Evolutionary conservation across 1,139 yeast genomes (phyloP), one percentile per base, ranked within the genome.

Genomic region (Casaregolazyma suthepensis): DNA sequence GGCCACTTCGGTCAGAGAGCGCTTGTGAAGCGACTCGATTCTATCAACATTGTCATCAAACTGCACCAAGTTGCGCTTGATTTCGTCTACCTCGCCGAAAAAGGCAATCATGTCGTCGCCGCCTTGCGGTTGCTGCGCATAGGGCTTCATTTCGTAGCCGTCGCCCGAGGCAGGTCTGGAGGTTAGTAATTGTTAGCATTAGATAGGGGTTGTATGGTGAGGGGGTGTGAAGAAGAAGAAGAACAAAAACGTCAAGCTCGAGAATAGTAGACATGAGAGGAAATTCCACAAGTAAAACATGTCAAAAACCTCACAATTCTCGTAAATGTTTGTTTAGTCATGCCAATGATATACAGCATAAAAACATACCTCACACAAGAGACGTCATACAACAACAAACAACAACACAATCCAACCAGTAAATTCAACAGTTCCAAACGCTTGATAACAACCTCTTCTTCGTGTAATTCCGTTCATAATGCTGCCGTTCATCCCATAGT

Each of bases 1-100:
- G 64, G 86, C 87, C 61, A 91, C 84, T 63, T 91, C 97, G 63
- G 87, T 89, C 64, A 93, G 75, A 54, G 93, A 79, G 63, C 87
- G 83, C 67, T 84, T 79, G 75, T 94, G 99, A 66, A 88, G 80
- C 59, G 81, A 80, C 68, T 88, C 87, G 58, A 93, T 85, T 66
- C 89, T 79, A 61, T 85, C 84, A 62, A 93, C 82, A 66, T 89
- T 72, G 61, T 77, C 84, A 63, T 86, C 84, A 73, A 90, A 93
- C 68, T 85, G 87, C 63, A 85, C 89, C 63, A 93, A 80, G 65
- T 83, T 84, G 62, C 81, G 81, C 74, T 90, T 88, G 69, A 93
- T 82, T 63, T 81, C 84, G 67, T 87, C 93, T 60, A 93, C 82
- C 66, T 86, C 88, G 63, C 82, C 80, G 85, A 91, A 90, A 70